Evolutionary conservation across 2,329 filamentous ascomycete species (phyloP).

Genomic region (Decorospora gaudefroyi): DNA sequence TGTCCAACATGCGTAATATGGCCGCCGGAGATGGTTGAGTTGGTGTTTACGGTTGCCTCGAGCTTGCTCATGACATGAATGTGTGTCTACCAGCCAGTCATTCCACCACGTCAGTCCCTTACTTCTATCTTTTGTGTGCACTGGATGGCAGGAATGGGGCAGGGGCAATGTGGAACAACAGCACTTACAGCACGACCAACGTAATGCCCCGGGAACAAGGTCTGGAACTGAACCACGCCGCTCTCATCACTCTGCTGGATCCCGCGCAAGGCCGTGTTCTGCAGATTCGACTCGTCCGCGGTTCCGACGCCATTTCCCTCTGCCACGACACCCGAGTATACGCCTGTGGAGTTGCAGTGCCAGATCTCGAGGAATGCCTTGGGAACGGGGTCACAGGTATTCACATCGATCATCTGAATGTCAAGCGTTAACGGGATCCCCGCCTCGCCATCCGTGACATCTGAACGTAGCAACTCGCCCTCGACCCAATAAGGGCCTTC

Average conservation of each 20-base stretch:
- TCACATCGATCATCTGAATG: conserved; percentile 60
- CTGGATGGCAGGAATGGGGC: not conserved
- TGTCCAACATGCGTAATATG: conserved; percentile 52
- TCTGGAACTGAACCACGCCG: conserved; percentile 56
- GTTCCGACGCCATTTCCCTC: conserved; percentile 50
- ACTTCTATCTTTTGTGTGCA: too few relatives aligned
- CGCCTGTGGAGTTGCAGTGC: conserved; percentile 50
- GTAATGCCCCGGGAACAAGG: conserved; percentile 53
- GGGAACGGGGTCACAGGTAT: conserved; percentile 58
- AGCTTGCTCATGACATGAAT: conserved; percentile 51
- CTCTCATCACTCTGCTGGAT: conserved; percentile 54
- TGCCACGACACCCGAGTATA: conserved; percentile 46
- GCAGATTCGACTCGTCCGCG: conserved; percentile 39
- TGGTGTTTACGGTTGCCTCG: conserved; percentile 45
- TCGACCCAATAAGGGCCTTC: conserved; percentile 50
- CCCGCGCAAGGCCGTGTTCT: conserved; percentile 53
- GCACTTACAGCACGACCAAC: conserved; percentile 33
- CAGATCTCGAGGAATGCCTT: conserved; percentile 60
- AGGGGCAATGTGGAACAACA: conserved; percentile 12
- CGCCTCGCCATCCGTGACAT: conserved; percentile 55
- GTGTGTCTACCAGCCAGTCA: conserved; percentile 31
- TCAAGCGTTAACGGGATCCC: conserved; percentile 58
- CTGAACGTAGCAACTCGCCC: conserved; percentile 57
- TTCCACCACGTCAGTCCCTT: not conserved
- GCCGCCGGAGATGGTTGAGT: conserved; percentile 47